Evolutionary conservation across 176 grass and related monocot species (phyloP).

Genomic region (Luzula sylvatica): DNA sequence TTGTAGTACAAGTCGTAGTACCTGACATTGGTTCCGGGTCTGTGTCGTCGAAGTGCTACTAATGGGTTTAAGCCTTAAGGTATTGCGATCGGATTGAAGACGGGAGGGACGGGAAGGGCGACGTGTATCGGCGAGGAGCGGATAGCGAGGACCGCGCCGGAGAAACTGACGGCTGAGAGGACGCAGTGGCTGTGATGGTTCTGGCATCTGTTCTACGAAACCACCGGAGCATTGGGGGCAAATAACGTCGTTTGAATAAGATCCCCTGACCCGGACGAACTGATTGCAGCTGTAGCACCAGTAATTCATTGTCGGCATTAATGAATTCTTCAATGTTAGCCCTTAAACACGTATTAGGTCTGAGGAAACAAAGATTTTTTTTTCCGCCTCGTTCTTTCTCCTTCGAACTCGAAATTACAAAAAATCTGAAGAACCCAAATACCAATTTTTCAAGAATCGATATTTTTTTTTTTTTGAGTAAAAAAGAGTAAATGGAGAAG

Average conservation of each 20-base stretch:
- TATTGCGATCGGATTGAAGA: too few species aligned
- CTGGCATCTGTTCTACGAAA: slow-evolving; percentile 48
- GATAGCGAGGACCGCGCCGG: slow-evolving; percentile 22
- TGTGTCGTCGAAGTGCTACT: too few species aligned
- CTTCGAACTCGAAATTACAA: not conserved
- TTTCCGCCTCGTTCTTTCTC: not conserved
- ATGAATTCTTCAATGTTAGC: not conserved
- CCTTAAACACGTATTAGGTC: slow-evolving; percentile 8
- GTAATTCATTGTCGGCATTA: slow-evolving; percentile 24
- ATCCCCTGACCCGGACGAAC: slow-evolving; percentile 28
- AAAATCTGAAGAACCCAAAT: too few species aligned
- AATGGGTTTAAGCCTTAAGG: not conserved
- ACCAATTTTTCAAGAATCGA: not conserved
- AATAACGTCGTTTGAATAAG: not conserved
- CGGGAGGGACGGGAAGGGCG: slow-evolving; percentile 18
- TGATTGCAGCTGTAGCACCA: slow-evolving; percentile 53
- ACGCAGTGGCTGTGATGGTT: slow-evolving; percentile 20
- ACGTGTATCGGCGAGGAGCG: slow-evolving; percentile 27
- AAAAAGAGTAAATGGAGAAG: too few species aligned
- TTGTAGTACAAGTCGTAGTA: slow-evolving; percentile 58
- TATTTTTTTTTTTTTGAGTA: too few species aligned
- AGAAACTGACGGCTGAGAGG: slow-evolving; percentile 8
- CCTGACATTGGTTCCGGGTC: slow-evolving; percentile 16
- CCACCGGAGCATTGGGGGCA: slow-evolving; percentile 42
- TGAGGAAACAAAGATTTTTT: not conserved